Evolutionary conservation across 352 stramenopile genomes (phyloP).

Genomic region (Globisporangium splendens): DNA sequence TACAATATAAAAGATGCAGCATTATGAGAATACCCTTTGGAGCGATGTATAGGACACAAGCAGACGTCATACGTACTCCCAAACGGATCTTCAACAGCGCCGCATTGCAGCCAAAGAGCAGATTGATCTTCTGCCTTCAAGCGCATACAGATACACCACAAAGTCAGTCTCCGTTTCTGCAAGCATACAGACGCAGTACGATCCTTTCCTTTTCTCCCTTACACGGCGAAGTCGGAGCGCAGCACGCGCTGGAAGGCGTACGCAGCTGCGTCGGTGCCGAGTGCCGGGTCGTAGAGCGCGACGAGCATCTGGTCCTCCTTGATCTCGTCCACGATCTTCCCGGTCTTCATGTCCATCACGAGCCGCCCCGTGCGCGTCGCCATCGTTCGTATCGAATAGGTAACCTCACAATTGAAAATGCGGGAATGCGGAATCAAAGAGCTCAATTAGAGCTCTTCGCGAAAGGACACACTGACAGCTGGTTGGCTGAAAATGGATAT

Average conservation of each 20-base stretch:
- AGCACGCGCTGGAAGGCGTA: constrained; percentile 44
- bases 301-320: constrained; percentile 69
- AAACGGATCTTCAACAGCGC: constrained; percentile 57
- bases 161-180: neutral
- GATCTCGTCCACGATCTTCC: constrained; percentile 63
- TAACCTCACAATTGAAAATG: no score
- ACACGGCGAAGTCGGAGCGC: constrained; percentile 64
- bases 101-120: constrained; percentile 62
- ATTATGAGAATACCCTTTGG: no score
- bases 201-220: neutral
- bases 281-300: constrained; percentile 44
- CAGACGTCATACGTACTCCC: constrained; percentile 31
- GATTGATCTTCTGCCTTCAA: constrained; percentile 45
- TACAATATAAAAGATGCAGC: no score
- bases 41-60: no score
- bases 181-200: no score
- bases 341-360: constrained; percentile 47
- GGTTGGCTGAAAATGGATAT: no score
- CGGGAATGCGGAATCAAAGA: neutral
- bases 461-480: neutral
- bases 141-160: constrained; percentile 1
- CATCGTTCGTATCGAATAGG: constrained; percentile 19
- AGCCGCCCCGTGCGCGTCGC: constrained; percentile 52
- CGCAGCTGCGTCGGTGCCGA: constrained; percentile 24
- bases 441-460: neutral